Conservation (phyloP, 768 basidiomycete species). For the Psilocybe subaeruginosa region DNA sequence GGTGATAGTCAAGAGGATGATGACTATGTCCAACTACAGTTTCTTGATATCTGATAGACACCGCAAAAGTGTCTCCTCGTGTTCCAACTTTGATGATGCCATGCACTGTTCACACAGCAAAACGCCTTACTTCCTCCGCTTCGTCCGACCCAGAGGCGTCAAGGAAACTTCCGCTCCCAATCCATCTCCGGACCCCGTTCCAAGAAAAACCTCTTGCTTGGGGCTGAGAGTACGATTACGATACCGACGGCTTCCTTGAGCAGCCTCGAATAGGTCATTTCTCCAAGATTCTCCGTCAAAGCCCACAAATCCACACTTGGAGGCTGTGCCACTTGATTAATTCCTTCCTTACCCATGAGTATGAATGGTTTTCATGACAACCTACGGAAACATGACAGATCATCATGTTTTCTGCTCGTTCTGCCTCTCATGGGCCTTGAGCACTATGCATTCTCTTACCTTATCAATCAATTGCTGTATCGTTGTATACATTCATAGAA, state of each 20-base stretch:
- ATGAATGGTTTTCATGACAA: constrained; percentile 11
- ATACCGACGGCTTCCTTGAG: too few relatives aligned
- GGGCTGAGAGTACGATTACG: not conserved
- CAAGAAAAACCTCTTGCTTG: not conserved
- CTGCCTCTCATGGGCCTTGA: not conserved
- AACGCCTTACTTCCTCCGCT: constrained; percentile 8
- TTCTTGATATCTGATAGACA: constrained; percentile 12
- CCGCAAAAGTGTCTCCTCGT: constrained; percentile 18
- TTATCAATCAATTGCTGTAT: not conserved
- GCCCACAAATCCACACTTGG: not conserved
- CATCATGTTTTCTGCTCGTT: constrained; percentile 7
- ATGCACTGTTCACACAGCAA: constrained; percentile 9
- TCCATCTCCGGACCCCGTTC: not conserved
- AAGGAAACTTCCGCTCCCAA: not conserved
- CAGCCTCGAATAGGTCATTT: not conserved
- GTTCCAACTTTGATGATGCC: constrained; percentile 11
- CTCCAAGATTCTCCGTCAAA: not conserved
- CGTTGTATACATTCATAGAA: not conserved
- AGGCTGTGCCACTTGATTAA: not conserved
- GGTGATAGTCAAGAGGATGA: constrained; percentile 11
- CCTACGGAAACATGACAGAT: constrained; percentile 7
- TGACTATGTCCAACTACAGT: constrained; percentile 4
- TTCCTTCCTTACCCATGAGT: not conserved
- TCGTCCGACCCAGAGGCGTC: constrained; percentile 9
- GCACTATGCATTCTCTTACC: not conserved